Evolutionary conservation across 2,329 filamentous ascomycete genomes (phyloP).

Genomic region (Cladosporium velox): DNA sequence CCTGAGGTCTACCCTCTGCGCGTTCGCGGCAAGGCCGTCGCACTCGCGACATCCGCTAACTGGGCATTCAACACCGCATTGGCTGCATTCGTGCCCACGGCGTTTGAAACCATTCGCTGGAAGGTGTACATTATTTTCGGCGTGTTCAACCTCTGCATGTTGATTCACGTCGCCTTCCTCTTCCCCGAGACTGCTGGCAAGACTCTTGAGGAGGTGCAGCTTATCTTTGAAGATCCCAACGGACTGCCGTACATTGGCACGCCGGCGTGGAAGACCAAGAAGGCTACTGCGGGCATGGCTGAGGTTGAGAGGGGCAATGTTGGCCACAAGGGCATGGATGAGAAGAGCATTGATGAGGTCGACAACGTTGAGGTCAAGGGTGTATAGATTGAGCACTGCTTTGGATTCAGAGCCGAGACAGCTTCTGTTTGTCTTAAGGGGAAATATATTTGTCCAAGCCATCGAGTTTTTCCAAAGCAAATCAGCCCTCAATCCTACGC

Average conservation of each 20-base stretch:
- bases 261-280: constrained; percentile 62
- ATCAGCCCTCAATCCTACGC: background rate
- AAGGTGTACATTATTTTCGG: constrained; percentile 71
- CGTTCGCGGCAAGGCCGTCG: constrained; percentile 62
- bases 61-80: constrained; percentile 63
- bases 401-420: background rate
- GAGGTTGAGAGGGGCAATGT: constrained; percentile 63
- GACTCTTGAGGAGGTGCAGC: constrained; percentile 75
- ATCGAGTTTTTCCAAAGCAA: background rate
- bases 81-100: constrained; percentile 60
- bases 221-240: constrained; percentile 59
- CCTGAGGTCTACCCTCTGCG: constrained; percentile 66
- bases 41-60: constrained; percentile 57
- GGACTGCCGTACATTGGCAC: constrained; percentile 48
- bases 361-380: constrained; percentile 63
- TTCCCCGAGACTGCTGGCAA: constrained; percentile 73
- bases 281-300: constrained; percentile 66
- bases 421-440: background rate
- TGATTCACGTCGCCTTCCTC: constrained; percentile 64
- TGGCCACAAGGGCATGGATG: constrained; percentile 62
- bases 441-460: background rate
- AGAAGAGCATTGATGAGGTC: constrained; percentile 69
- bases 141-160: constrained; percentile 55
- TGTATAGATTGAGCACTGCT: background rate
- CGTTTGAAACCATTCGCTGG: constrained; percentile 61